A percentile compares a stretch with the other conserved stretches of the same genome.
Evolutionary conservation across 176 grass and related monocot genomes (phyloP).

Genomic region (sorghum (Sorghum bicolor)): DNA sequence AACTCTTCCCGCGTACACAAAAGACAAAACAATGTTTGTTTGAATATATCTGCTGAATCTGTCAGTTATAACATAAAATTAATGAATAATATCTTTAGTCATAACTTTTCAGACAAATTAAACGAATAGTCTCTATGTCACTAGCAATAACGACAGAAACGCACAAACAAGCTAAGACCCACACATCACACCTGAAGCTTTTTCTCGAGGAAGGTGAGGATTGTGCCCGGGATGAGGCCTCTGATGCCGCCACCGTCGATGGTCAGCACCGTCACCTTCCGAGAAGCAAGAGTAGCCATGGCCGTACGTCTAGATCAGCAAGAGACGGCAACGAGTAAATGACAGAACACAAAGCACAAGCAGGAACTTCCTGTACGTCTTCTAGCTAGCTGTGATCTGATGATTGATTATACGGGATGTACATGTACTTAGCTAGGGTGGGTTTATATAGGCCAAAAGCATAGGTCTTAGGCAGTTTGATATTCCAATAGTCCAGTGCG

Average conservation of each 20-base stretch:
- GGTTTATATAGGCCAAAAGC: neutral
- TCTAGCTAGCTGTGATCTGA: neutral
- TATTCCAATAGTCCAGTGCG: neutral
- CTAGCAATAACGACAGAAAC: too few species aligned
- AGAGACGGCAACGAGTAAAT: neutral
- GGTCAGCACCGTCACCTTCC: constrained; percentile 8
- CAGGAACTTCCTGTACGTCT: neutral
- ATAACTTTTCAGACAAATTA: too few species aligned
- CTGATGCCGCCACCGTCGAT: constrained; percentile 38
- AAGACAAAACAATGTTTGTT: too few species aligned
- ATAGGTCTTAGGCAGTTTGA: neutral
- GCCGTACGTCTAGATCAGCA: neutral
- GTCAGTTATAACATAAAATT: too few species aligned
- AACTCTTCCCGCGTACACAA: neutral
- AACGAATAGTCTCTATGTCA: too few species aligned
- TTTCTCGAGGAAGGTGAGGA: constrained; percentile 29
- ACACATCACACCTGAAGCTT: constrained; percentile 15
- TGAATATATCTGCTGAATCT: too few species aligned
- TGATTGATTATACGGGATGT: neutral
- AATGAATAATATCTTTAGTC: too few species aligned
- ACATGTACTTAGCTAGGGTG: neutral
- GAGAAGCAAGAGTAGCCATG: neutral
- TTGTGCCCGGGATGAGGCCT: constrained; percentile 32
- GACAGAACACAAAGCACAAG: neutral
- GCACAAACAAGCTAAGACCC: too few species aligned